These are phyloP conservation scores for Melampsora larici-populina DNA, from an alignment of 1,284 basidiomycete species.

Conservation along the genomic window DNA sequence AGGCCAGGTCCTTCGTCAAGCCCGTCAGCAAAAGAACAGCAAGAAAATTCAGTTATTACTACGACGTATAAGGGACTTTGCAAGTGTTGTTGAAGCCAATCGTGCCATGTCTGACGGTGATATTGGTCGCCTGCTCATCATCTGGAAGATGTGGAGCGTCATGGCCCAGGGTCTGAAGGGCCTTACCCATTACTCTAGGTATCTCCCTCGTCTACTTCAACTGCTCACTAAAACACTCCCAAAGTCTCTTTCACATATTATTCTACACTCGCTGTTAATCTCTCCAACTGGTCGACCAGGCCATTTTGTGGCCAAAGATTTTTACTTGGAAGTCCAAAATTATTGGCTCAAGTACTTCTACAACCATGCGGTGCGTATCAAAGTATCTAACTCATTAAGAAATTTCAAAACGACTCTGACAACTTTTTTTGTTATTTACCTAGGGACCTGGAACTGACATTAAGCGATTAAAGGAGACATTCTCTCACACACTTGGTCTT, in stretches of 20 bases:
- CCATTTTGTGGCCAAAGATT: constrained; percentile 17
- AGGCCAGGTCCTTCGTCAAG: no score
- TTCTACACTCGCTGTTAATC: background rate
- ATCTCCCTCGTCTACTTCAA: background rate
- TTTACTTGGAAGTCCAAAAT: no score
- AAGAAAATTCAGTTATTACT: background rate
- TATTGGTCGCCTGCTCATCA: no score
- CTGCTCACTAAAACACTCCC: background rate
- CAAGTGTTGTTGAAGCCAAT: background rate
- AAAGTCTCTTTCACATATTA: background rate
- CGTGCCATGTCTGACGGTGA: no score
- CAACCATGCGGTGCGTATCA: no score
- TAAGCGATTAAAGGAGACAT: constrained; percentile 11
- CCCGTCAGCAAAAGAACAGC: no score
- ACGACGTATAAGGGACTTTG: background rate
- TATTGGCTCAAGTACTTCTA: constrained; percentile 17
- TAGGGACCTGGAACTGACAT: constrained; percentile 8
- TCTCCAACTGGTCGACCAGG: background rate
- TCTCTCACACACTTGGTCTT: background rate
- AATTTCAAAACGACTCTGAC: no score
- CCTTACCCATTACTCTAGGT: background rate
- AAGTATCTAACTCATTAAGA: no score
- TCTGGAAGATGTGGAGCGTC: background rate
- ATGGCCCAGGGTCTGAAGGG: background rate
- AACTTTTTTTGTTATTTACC: no score